phyloP scores from a whole-genome alignment of 331 rosid genomes.

The Spiraea crenata region DNA sequence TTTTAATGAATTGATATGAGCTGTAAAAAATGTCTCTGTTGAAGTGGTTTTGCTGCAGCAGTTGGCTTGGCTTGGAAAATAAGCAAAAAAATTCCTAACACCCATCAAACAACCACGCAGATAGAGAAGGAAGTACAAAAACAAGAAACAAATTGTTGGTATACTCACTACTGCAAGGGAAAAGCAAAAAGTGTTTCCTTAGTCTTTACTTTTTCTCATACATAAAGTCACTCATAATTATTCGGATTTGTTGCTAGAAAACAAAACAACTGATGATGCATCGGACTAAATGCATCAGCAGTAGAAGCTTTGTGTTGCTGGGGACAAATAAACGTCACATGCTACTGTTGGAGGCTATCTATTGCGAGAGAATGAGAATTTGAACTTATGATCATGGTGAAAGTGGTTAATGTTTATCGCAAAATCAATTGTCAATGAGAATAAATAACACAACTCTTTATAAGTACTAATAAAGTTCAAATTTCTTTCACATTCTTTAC shows the following conservation, averaged over 20 bases:
- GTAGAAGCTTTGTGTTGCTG: conserved; percentile 33
- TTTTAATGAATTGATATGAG: conserved; percentile 25
- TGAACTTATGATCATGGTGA: no score
- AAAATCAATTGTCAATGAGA: no score
- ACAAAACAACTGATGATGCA: conserved; percentile 32
- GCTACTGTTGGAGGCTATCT: not conserved
- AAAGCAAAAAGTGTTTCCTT: conserved; percentile 35
- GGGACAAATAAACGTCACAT: conserved; percentile 24
- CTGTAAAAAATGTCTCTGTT: conserved; percentile 18
- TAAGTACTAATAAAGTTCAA: no score
- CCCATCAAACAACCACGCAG: conserved; percentile 36
- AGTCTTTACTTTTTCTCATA: conserved; percentile 66
- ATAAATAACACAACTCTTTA: no score
- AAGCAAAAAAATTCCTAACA: conserved; percentile 35
- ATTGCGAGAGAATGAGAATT: no score
- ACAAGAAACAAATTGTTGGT: conserved; percentile 25
- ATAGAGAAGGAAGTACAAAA: conserved; percentile 23
- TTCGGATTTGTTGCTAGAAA: conserved; percentile 19
- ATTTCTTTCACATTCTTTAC: no score
- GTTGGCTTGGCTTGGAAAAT: conserved; percentile 64
- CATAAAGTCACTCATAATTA: conserved; percentile 47
- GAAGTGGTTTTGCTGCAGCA: conserved; percentile 11
- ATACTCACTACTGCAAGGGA: conserved; percentile 25
- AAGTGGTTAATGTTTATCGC: no score
- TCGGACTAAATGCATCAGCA: conserved; percentile 27